Base-by-base conservation (phyloP, 257 asterid genomes). In the Cruciata laevipes region DNA sequence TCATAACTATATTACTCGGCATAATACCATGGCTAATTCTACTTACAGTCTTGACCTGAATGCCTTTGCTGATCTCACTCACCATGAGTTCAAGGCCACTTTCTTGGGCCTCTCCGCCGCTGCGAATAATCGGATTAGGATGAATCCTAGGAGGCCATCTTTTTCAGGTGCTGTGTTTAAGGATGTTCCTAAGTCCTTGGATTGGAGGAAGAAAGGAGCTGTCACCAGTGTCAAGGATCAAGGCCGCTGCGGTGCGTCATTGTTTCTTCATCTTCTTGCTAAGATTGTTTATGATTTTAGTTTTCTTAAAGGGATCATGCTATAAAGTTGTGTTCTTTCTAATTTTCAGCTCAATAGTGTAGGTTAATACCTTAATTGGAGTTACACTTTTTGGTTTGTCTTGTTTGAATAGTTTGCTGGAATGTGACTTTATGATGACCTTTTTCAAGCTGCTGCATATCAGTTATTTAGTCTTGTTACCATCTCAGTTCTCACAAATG, bases 171-270 rank as follows among this genome's bases (percentile, higher is more conserved):
- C 73, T 13, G 67, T 74, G 76, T 73, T 69, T 77, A 74, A 64
- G 66, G 90, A 77, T 63, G 40, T 84, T 68, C 98, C 98, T 12
- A 65, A 77, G 53, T 81, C 95, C 8, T 38, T 88, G 65, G 99
- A 94, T 83, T 94, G 99, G 99, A 85, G 96, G 79, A 71, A 76
- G 6, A 71, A 84, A 70, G 99, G 97, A 68, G 97, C 95, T 57
- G 96, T 94, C 51, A 87, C 97, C n/a, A 71, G 47, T 21, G 95
- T 94, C 20, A 94, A 94, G 74, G 85, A 94, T 81, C 99, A 94
- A 78, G 91, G 92, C 72, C 81, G 93, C 60, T 94, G 97, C 66
- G 99, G 99, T 94, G 79, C 61, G 88, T 56, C 49, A 35, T 17
- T 0, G 51, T 66, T 33, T 61, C 55, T 8, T 16, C 7, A 25